Evolutionary conservation across 306 rosid genomes (phyloP), one percentile per base, ranked within the genome.

Genomic region (Lotus japonicus): DNA sequence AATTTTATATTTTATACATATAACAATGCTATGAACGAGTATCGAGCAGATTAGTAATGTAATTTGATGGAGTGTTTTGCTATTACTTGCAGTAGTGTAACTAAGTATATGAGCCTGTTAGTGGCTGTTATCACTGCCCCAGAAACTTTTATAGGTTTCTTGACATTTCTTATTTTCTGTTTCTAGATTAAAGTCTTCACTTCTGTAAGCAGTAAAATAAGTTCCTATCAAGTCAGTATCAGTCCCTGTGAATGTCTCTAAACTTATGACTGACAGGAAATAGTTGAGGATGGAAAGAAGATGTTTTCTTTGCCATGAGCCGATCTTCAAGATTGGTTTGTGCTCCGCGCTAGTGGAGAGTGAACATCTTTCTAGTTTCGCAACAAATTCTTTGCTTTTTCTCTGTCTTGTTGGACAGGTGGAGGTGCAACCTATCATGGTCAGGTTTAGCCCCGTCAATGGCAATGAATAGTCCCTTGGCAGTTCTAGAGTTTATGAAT

Each of bases 271-370:
- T 5, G 28, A 6, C 33, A 55, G 54, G 58, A 64, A 64, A 65
- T 4, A 9, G 19, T 35, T 0, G 66, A 33, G 15, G 58, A 51
- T 14, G 68, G 54, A 6, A 21, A 39, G 52, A 46, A 45, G 31
- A 46, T 55, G 35, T 3, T 53, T 43, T 54, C 0, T 19, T 58
- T 21, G n/a, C 74, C 74, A 21, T 55, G 74, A 66, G 17, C 31
- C 11, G 58, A 45, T 12, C 26, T 66, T 35, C 81, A 55, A 7
- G 54, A 77, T 0, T 70, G 73, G 77, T 63, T 68, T 4, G 3
- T 16, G 0, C 17, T 19, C 11, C 11, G 13, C 12, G 4, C 6
- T 6, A 9, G 45, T 1, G 64, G 42, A 12, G 18, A 1, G 9
- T 39, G 48, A 1, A 23, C 28, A 11, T 53, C 71, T 15, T 73